Percentiles rank a stretch among this genome's conserved stretches.
These are phyloP conservation scores for Kondoa malvinella DNA, from an alignment of 768 basidiomycete genomes.

Conservation along the genomic window DNA sequence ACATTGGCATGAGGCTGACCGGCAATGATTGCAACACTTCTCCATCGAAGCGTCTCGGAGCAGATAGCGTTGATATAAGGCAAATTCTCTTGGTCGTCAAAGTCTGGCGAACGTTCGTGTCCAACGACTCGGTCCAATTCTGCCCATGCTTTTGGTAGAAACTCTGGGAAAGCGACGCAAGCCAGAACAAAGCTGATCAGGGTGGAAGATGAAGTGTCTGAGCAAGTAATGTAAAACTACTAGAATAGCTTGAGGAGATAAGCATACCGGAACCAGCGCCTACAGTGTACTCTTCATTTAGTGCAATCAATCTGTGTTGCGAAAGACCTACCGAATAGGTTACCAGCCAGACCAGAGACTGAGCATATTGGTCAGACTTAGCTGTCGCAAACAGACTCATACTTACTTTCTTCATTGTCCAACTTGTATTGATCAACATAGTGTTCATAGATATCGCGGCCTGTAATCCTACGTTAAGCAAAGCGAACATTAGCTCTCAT, in stretches of 20 bases:
- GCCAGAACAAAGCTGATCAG: conserved; percentile 19
- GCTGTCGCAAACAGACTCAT: neutral
- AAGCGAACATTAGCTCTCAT: too few species aligned
- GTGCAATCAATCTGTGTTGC: too few species aligned
- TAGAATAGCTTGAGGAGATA: too few species aligned
- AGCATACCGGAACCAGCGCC: neutral
- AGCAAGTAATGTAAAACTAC: conserved; percentile 12
- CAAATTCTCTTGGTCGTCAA: conserved; percentile 14
- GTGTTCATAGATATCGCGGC: neutral
- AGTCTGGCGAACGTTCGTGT: conserved; percentile 10
- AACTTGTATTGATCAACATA: neutral
- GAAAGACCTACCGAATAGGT: conserved; percentile 13
- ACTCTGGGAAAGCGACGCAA: conserved; percentile 12
- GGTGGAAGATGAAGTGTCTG: conserved; percentile 21
- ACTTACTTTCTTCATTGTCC: neutral
- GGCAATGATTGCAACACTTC: conserved; percentile 19
- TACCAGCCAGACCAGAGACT: neutral
- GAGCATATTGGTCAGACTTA: neutral
- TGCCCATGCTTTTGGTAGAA: conserved; percentile 8
- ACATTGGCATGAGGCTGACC: conserved; percentile 17
- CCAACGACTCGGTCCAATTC: conserved; percentile 21
- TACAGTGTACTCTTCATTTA: too few species aligned
- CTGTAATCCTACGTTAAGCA: neutral
- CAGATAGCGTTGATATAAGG: conserved; percentile 20
- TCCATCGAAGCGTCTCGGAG: conserved; percentile 20